Evolutionary conservation across 2,329 filamentous ascomycete species (phyloP).

Genomic region (Aspergillus aculeatus): DNA sequence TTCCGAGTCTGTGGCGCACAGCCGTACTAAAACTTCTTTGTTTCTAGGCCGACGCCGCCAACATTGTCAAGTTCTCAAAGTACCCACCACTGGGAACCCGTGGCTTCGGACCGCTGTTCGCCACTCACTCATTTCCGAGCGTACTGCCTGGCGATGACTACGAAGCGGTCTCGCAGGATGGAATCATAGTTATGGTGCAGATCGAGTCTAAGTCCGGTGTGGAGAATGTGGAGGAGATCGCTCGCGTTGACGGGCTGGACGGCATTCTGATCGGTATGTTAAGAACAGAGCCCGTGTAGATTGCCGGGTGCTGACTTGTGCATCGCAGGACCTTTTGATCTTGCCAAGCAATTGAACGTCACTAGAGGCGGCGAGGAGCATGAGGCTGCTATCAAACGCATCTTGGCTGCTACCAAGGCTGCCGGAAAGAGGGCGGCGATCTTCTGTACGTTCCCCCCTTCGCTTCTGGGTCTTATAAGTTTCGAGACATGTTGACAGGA

Average conservation of each 20-base stretch:
- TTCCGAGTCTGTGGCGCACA: background rate
- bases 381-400: constrained; percentile 40
- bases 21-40: background rate
- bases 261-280: constrained; percentile 39
- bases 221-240: constrained; percentile 47
- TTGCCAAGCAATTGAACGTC: constrained; percentile 42
- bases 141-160: constrained; percentile 30
- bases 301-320: background rate
- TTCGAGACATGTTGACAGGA: background rate
- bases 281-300: background rate
- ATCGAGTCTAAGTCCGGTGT: constrained; percentile 44
- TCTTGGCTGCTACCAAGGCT: constrained; percentile 33
- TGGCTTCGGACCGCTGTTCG: constrained; percentile 39
- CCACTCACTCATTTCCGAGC: constrained; percentile 31
- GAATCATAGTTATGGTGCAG: constrained; percentile 38
- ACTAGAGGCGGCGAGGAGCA: constrained; percentile 38
- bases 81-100: constrained; percentile 34
- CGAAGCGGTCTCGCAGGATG: constrained; percentile 33
- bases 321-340: constrained; percentile 32
- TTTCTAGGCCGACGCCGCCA: constrained; percentile 28
- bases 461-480: background rate
- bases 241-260: constrained; percentile 42
- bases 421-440: constrained; percentile 44
- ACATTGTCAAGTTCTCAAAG: constrained; percentile 31
- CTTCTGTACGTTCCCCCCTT: constrained; percentile 35